Evolutionary conservation across 1,284 basidiomycete species (phyloP).

Genomic region (Rhodotorula glutinis): DNA sequence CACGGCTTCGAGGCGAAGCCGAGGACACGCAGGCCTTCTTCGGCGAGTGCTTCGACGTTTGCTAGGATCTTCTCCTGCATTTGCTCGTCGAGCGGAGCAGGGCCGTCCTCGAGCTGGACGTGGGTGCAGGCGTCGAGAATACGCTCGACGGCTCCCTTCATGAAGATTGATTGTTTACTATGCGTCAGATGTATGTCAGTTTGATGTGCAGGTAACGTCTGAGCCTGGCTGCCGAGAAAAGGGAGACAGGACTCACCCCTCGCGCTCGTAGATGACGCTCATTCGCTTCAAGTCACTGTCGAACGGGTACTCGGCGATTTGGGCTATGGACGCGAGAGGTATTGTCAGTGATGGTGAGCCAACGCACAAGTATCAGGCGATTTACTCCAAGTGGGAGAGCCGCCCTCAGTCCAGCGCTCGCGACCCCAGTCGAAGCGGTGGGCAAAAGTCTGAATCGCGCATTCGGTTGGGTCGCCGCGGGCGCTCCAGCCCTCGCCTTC

Average conservation of each 20-base stretch:
- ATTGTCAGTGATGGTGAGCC: not conserved
- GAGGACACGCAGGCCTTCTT: constrained; percentile 58
- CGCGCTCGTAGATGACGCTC: constrained; percentile 54
- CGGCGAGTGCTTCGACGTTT: constrained; percentile 59
- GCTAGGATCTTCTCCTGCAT: constrained; percentile 52
- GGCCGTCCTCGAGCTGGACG: constrained; percentile 47
- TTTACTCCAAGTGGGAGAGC: constrained; percentile 35
- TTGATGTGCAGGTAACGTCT: too few species aligned
- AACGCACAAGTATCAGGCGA: not conserved
- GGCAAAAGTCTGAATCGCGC: constrained; percentile 63
- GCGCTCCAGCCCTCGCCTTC: constrained; percentile 59
- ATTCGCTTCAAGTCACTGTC: constrained; percentile 64
- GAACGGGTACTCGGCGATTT: constrained; percentile 49
- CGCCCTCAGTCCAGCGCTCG: constrained; percentile 28
- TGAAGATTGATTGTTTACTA: constrained; percentile 48
- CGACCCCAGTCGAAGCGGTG: constrained; percentile 48
- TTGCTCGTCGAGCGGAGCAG: constrained; percentile 45
- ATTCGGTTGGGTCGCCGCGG: constrained; percentile 64
- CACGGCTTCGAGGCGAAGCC: constrained; percentile 48
- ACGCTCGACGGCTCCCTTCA: constrained; percentile 65
- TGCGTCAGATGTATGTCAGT: not conserved
- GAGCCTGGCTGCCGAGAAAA: not conserved
- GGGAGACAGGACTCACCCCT: constrained; percentile 20
- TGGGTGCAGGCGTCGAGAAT: constrained; percentile 56
- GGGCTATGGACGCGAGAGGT: constrained; percentile 39